Percentiles rank a stretch among this genome's conserved stretches.
phyloP scores from a whole-genome alignment of 148 eudicot genomes.

The Camellia lanceoleosa region DNA sequence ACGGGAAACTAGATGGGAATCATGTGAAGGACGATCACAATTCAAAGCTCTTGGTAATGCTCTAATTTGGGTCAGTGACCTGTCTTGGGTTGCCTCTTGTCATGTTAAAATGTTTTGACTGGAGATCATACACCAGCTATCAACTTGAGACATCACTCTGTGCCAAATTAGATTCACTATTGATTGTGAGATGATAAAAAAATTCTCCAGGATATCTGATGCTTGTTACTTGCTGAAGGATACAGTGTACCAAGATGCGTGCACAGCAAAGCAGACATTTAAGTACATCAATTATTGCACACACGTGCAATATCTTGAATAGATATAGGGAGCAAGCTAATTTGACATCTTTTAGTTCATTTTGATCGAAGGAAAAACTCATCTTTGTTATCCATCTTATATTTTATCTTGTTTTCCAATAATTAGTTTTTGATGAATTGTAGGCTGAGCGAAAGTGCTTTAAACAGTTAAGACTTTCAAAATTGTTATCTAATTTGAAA shows the following conservation, averaged over 20 bases:
- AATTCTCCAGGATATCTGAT: background rate
- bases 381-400: background rate
- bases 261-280: background rate
- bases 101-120: background rate
- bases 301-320: background rate
- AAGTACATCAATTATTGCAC: background rate
- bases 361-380: background rate
- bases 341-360: background rate
- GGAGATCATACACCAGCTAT: background rate
- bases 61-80: slow-evolving; percentile 3
- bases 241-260: background rate
- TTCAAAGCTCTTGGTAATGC: slow-evolving; percentile 40
- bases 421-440: background rate
- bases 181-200: background rate
- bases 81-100: background rate
- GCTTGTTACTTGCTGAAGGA: background rate
- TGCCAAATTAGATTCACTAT: background rate
- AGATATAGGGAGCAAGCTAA: background rate
- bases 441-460: background rate
- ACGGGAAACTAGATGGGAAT: slow-evolving; percentile 14
- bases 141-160: background rate
- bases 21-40: slow-evolving; percentile 5
- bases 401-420: background rate
- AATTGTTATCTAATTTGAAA: background rate
- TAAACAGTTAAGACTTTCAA: background rate